Evolutionary conservation across 768 basidiomycete genomes (phyloP).

Genomic region (Mycena vulgaris): DNA sequence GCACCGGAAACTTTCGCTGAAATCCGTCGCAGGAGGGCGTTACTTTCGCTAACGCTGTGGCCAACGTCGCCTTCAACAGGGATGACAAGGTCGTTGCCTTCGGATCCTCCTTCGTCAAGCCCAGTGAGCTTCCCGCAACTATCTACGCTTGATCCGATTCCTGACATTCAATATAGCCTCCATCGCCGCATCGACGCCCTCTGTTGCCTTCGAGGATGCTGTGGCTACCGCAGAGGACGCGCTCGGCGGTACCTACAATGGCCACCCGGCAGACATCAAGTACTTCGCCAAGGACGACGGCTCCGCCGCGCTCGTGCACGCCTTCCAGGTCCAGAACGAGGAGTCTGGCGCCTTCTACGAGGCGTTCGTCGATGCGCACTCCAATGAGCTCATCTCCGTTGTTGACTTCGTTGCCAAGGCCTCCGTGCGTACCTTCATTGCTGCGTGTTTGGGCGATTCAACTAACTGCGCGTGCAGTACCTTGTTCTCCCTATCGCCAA

Average conservation of each 20-base stretch:
- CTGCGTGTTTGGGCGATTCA: constrained; percentile 56
- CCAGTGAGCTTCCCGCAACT: neutral
- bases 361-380: constrained; percentile 63
- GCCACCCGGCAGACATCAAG: constrained; percentile 49
- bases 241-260: constrained; percentile 47
- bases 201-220: constrained; percentile 49
- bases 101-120: constrained; percentile 37
- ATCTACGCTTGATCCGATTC: too few relatives aligned
- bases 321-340: constrained; percentile 37
- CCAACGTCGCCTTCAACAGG: constrained; percentile 40
- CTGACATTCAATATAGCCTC: neutral
- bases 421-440: constrained; percentile 52
- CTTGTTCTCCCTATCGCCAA: constrained; percentile 16
- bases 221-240: constrained; percentile 47
- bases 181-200: constrained; percentile 43
- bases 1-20: neutral
- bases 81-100: constrained; percentile 38
- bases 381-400: constrained; percentile 56
- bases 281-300: constrained; percentile 51
- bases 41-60: constrained; percentile 49
- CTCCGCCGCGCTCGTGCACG: constrained; percentile 48
- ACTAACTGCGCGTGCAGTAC: constrained; percentile 54
- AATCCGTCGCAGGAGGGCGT: constrained; percentile 43
- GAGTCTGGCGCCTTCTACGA: constrained; percentile 58
- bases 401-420: constrained; percentile 62